Evolutionary conservation across 345 rosid genomes (phyloP), one percentile per base, ranked within the genome.

Genomic region (Psidium guajava): DNA sequence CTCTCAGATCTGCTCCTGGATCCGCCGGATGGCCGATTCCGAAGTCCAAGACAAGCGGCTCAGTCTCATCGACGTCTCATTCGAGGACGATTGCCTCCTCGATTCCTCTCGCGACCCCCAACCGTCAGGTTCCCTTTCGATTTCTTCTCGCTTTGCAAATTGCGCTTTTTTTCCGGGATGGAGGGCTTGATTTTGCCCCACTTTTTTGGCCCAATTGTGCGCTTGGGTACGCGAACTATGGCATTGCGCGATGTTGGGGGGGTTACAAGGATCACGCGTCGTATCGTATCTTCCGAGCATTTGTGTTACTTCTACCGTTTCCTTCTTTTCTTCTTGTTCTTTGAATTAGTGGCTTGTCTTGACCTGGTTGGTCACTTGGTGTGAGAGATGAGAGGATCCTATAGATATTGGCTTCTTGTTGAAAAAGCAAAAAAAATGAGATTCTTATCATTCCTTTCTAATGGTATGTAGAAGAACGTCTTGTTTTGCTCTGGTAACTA

Each of bases 81-180:
- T 89, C 54, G 99, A 96, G 88, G 98, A 96, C 84, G 99, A 97
- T 87, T 92, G 90, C 88, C 98, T 97, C 87, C 91, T 95, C 89
- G 27, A 85, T 87, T 85, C 94, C 6, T 88, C 95, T 52, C 86
- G 58, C 58, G 83, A n/a, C 85, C 85, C 21, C 82, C 84, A 73
- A 4, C 87, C 88, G 56, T 87, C 92, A 87, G 94, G 97, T 94
- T 21, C 84, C 77, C 82, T 75, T 10, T 82, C 52, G 27, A 25
- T 77, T 40, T 54, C 44, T 61, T 14, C 21, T 52, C 14, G 42
- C 54, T 2, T 18, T 58, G 77, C 25, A 42, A 47, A 32, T 28
- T 42, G 44, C 49, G 42, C 58, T 18, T 54, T 11, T 11, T n/a
- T 61, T 20, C 80, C 0, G 2, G 80, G 80, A 32, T 20, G 3